These are phyloP conservation scores for Mycena vitilis DNA, from an alignment of 768 basidiomycete genomes.

Conservation along the genomic window DNA sequence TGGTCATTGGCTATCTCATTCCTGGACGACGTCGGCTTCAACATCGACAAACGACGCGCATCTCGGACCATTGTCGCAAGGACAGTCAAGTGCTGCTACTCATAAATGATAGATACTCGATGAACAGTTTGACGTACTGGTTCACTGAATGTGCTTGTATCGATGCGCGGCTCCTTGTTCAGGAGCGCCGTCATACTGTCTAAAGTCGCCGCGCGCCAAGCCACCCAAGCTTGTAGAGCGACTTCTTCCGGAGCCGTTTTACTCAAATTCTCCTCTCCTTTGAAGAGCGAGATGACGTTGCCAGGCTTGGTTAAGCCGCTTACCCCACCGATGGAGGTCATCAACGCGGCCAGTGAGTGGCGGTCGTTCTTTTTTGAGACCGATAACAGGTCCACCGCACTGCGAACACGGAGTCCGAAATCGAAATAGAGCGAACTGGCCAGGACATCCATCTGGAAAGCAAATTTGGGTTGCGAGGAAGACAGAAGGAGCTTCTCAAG, in stretches of 20 bases:
- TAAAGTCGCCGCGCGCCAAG: slow-evolving; percentile 49
- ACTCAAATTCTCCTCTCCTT: slow-evolving; percentile 38
- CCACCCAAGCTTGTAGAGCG: slow-evolving; percentile 60
- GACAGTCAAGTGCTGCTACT: slow-evolving; percentile 51
- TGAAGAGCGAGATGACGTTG: slow-evolving; percentile 42
- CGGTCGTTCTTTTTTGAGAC: slow-evolving; percentile 38
- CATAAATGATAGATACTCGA: slow-evolving; percentile 11
- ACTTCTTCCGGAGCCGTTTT: slow-evolving; percentile 33
- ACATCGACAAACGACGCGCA: slow-evolving; percentile 46
- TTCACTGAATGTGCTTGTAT: slow-evolving; percentile 40
- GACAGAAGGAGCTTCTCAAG: slow-evolving; percentile 49
- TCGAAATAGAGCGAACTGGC: slow-evolving; percentile 54
- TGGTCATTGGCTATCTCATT: slow-evolving; percentile 57
- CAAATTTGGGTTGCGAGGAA: slow-evolving; percentile 46
- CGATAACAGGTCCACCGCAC: slow-evolving; percentile 58
- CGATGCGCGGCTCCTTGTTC: slow-evolving; percentile 36
- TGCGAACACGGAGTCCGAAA: slow-evolving; percentile 45
- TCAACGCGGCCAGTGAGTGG: slow-evolving; percentile 47
- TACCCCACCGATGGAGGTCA: slow-evolving; percentile 54
- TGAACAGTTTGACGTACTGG: slow-evolving; percentile 40
- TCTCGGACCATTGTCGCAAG: slow-evolving; percentile 54
- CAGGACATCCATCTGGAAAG: slow-evolving; percentile 61
- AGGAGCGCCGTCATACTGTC: slow-evolving; percentile 34
- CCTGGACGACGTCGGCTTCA: slow-evolving; percentile 59
- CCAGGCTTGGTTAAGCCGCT: slow-evolving; percentile 40